phyloP scores from a whole-genome alignment of 2,329 filamentous ascomycete genomes.

The Cadophora sp. region DNA sequence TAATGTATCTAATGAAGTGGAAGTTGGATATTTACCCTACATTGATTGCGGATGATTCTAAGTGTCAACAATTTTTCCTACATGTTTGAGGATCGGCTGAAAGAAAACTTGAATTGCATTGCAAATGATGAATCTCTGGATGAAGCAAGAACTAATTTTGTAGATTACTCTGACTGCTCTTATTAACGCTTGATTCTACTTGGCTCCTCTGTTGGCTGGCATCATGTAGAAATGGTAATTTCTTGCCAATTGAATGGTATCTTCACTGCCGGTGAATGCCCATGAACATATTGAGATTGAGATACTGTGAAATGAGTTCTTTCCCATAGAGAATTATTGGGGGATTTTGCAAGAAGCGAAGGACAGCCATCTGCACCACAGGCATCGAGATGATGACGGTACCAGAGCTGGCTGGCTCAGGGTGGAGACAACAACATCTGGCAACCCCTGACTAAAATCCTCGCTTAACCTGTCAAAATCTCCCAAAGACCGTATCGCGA shows the following conservation, averaged over 20 bases:
- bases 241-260: background rate
- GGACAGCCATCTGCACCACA: background rate
- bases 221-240: background rate
- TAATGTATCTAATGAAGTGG: no score
- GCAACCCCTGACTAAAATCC: background rate
- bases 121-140: no score
- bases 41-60: no score
- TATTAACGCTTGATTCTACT: no score
- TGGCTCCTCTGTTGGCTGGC: no score
- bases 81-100: no score
- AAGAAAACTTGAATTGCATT: no score
- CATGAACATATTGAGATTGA: background rate
- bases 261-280: background rate
- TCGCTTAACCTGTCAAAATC: background rate
- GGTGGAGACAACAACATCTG: background rate
- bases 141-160: no score
- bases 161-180: no score
- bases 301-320: background rate
- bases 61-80: no score
- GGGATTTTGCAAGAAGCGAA: background rate
- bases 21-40: background rate
- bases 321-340: background rate
- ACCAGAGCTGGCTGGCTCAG: no score
- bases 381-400: background rate
- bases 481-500: slow-evolving; percentile 2